These are phyloP conservation scores for Ophiocordyceps sinensis DNA, from an alignment of 2,329 filamentous ascomycete species.

Conservation along the genomic window DNA sequence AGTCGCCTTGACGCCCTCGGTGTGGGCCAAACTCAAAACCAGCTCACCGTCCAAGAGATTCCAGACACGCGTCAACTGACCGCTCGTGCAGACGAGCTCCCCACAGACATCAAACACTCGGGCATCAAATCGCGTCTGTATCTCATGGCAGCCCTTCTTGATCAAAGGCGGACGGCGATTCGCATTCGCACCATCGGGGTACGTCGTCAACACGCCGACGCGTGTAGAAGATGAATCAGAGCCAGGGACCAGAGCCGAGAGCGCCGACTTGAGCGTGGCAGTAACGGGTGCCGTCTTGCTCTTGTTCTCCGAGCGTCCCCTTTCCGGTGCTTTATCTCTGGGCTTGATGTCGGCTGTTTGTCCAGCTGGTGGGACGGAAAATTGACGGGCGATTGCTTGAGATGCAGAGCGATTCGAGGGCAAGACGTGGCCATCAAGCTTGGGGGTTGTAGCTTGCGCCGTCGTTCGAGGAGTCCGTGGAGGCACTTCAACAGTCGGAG, in stretches of 20 bases:
- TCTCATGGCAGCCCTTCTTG: conserved; percentile 58
- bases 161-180: conserved; percentile 73
- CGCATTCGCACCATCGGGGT: conserved; percentile 70
- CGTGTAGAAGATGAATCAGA: conserved; percentile 15
- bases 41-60: conserved; percentile 69
- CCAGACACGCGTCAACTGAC: conserved; percentile 80
- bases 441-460: conserved; percentile 9
- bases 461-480: conserved; percentile 30
- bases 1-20: conserved; percentile 71
- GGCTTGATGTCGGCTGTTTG: conserved; percentile 17
- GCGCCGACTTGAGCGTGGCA: background rate
- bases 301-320: conserved; percentile 8
- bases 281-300: background rate
- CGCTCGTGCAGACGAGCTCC: conserved; percentile 73
- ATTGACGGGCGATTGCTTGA: conserved; percentile 13
- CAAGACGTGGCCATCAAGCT: conserved; percentile 5
- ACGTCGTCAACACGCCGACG: conserved; percentile 43
- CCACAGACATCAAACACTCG: conserved; percentile 80
- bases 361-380: conserved; percentile 15
- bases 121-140: conserved; percentile 75
- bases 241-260: conserved; percentile 4
- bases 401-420: conserved; percentile 11
- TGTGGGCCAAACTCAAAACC: conserved; percentile 67
- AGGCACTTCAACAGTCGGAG: conserved; percentile 14
- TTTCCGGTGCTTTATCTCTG: conserved; percentile 20